Evolutionary conservation across 495 filamentous ascomycete species (phyloP), one percentile per base, ranked within the genome.

Genomic region (Penicillium samsonianum): DNA sequence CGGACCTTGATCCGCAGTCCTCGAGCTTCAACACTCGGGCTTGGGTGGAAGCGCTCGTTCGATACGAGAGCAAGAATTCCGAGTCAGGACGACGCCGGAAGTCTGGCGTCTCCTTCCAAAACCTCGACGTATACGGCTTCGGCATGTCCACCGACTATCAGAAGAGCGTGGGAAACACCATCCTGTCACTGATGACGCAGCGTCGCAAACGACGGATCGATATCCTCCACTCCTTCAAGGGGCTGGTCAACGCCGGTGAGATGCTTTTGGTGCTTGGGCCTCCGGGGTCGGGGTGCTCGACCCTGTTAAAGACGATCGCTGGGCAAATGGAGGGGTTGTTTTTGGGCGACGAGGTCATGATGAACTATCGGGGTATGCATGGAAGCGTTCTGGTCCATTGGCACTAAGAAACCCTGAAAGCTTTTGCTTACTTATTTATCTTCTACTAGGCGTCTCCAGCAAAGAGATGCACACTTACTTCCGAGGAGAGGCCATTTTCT

Each of bases 261-360:
- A 87, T 91, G 84, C 63, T 89, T 7, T 75, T 90, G 10, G 88
- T 90, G 1, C 72, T 91, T 22, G 88, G 88, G 4, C 82, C 82
- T 41, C 88, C 88, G 3, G 88, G 88, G 9, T 67, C 82, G 33
- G 88, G 88, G 35, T 90, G 88, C 65, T 84, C 80, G 14, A 90
- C 88, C 1, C 76, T 91, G 14, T 69, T 91, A 26, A 91, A 90
- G 70, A 85, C 86, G 0, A 83, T 91, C 54, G 74, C 84, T 14
- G 86, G 86, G 17, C 82, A 88, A 62, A 85, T 82, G 12, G 78
- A 85, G 51, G 87, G 87, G 46, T 82, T 88, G 40, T 81, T 73
- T 53, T 65, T 89, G 28, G 83, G 83, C 47, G 61, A 80, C 20
- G 60, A 77, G 22, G 80, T 83, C 0, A 76, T 82, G 37, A 82